phyloP scores from a whole-genome alignment of 2,329 filamentous ascomycete genomes.

The Aspergillus pseudoterreus region DNA sequence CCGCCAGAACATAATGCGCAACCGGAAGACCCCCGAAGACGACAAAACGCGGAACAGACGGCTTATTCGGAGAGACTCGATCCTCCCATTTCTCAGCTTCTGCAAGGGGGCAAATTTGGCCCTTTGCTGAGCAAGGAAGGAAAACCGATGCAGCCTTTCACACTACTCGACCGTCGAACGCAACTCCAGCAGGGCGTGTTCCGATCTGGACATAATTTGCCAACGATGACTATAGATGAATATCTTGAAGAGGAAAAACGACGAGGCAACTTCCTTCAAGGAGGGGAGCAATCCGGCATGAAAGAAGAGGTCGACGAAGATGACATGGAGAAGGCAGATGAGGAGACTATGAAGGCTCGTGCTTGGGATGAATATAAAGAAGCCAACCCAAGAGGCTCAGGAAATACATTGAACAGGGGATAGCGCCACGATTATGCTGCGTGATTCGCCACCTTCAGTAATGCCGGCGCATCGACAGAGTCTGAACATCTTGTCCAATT shows the following conservation, averaged over 20 bases:
- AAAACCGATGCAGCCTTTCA: constrained; percentile 87
- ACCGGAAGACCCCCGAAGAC: constrained; percentile 38
- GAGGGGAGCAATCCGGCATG: constrained; percentile 69
- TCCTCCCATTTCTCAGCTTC: constrained; percentile 52
- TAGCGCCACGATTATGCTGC: background rate
- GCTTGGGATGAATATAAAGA: constrained; percentile 95
- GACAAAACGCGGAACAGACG: constrained; percentile 49
- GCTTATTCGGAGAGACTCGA: constrained; percentile 74
- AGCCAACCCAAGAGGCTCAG: constrained; percentile 69
- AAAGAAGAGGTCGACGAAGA: constrained; percentile 81
- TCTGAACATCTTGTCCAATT: too few species aligned
- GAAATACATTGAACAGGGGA: constrained; percentile 49
- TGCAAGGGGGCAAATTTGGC: constrained; percentile 50
- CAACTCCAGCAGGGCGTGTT: constrained; percentile 80
- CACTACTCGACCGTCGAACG: constrained; percentile 71
- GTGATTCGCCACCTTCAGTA: background rate
- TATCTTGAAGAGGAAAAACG: constrained; percentile 88
- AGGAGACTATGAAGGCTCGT: constrained; percentile 86
- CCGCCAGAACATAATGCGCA: constrained; percentile 34
- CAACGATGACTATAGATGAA: constrained; percentile 97
- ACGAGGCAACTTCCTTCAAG: constrained; percentile 84
- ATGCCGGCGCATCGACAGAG: too few species aligned
- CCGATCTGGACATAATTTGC: constrained; percentile 83
- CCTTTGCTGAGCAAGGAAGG: constrained; percentile 75
- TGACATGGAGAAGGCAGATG: constrained; percentile 79